Evolutionary conservation across 108 stramenopile genomes (phyloP).

Genomic region (Pelagomonas calceolata): DNA sequence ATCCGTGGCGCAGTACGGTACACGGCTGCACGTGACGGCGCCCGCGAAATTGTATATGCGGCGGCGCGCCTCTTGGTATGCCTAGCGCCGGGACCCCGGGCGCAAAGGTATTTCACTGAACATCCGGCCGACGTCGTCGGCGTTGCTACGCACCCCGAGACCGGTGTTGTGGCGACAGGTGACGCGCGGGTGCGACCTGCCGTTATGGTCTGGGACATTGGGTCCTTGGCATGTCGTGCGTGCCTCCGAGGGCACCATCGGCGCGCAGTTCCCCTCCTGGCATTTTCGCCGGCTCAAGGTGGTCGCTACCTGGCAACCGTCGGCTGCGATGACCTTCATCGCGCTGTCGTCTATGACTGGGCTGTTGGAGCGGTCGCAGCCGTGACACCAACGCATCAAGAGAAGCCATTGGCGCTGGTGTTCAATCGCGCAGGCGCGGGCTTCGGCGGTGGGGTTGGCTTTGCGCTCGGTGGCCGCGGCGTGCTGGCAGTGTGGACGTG

Average conservation of each 20-base stretch:
- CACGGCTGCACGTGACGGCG: no score
- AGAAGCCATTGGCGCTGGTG: constrained; percentile 10
- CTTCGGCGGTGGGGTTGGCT: background rate
- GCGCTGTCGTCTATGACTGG: constrained; percentile 44
- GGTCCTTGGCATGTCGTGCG: constrained; percentile 32
- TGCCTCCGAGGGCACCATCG: constrained; percentile 31
- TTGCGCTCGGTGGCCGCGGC: constrained; percentile 30
- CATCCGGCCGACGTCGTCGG: constrained; percentile 42
- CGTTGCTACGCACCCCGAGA: constrained; percentile 40
- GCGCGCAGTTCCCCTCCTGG: constrained; percentile 33
- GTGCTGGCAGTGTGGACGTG: constrained; percentile 25
- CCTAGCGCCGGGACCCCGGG: constrained; percentile 14
- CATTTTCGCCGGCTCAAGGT: constrained; percentile 28
- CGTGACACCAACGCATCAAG: background rate
- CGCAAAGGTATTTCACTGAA: constrained; percentile 41
- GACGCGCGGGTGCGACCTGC: constrained; percentile 31
- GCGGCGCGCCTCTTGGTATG: constrained; percentile 4
- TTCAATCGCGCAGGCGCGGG: constrained; percentile 7
- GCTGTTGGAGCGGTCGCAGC: constrained; percentile 29
- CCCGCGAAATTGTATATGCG: background rate
- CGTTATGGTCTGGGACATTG: constrained; percentile 40
- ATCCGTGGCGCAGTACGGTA: background rate
- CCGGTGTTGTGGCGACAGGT: constrained; percentile 43
- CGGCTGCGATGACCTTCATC: constrained; percentile 40
- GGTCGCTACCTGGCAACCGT: constrained; percentile 36